Evolutionary conservation across 2,329 filamentous ascomycete species (phyloP), one percentile per base, ranked within the genome.

Genomic region (Cladosporium velox): DNA sequence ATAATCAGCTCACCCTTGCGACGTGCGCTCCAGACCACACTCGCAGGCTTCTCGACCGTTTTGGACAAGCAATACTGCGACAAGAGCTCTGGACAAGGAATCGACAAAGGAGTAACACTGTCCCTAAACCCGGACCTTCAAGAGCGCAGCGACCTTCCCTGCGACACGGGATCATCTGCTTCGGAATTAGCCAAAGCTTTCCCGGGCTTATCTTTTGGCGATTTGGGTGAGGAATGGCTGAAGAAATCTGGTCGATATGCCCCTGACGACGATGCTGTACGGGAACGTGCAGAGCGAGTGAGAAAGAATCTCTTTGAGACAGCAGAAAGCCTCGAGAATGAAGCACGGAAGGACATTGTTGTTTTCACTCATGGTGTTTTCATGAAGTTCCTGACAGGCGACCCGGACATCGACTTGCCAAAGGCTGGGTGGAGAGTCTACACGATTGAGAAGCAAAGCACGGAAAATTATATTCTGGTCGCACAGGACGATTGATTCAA

Each of bases 361-460:
- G 54, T 58, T 24, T 32, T 58, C n/a, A 58, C 54, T 21, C 54
- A 58, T 10, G 32, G 32, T 4, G 32, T 34, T 3, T 38, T 58
- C 32, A 58, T 58, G 54, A 58, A 58, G 32, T 58, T 58, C 28
- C 24, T 47, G 18, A 44, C 58, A 15, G 35, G 18, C 28, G 35
- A 47, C 5, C 38, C 32, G 18, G 35, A 32, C 5, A 44, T 60
- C 11, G 35, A 47, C 30, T 12, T 34, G 24, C 58, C 35, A 24
- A 47, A 60, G 35, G 58, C 58, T 8, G 44, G 58, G 5, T 28
- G 24, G 49, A 52, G 18, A 44, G 12, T 44, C 41, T 44, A 44
- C 41, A 44, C 41, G 1, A 21, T 44, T 21, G 41, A 44, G 41
- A 44, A 21, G 18, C 6, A 21, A 44, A 11, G 18, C 18, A 21